phyloP scores from a whole-genome alignment of 2,329 filamentous ascomycete species.

The Fusarium transvaalense region DNA sequence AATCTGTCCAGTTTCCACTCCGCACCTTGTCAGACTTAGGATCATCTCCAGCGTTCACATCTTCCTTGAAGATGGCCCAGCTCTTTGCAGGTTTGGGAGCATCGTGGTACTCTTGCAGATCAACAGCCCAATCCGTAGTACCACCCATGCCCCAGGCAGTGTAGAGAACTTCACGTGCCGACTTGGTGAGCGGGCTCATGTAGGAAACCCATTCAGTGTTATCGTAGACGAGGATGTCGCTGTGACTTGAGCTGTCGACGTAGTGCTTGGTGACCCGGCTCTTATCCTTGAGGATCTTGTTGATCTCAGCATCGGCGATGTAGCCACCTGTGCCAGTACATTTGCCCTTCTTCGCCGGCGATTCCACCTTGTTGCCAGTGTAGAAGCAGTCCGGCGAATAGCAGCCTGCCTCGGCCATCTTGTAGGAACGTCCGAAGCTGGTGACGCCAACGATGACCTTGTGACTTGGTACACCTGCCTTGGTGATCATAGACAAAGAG shows the following conservation, averaged over 20 bases:
- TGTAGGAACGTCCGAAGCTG: background rate
- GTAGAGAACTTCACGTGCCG: background rate
- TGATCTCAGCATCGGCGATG: constrained; percentile 2
- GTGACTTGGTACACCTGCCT: background rate
- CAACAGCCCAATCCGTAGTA: constrained; percentile 5
- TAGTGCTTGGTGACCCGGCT: constrained; percentile 1
- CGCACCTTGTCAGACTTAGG: constrained; percentile 8
- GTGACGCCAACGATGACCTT: constrained; percentile 7
- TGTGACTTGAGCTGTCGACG: constrained; percentile 1
- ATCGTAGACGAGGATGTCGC: constrained; percentile 1
- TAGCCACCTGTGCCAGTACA: background rate
- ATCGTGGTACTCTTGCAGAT: background rate
- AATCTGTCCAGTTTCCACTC: background rate
- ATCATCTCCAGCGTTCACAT: fast-evolving
- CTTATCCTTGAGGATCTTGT: constrained; percentile 1
- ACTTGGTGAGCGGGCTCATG: constrained; percentile 1
- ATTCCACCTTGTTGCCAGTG: background rate
- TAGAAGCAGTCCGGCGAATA: background rate
- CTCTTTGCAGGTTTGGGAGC: background rate
- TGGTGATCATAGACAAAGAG: constrained; percentile 1
- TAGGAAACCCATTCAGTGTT: constrained; percentile 1
- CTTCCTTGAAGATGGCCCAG: background rate
- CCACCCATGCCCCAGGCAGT: background rate
- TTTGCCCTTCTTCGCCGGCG: background rate
- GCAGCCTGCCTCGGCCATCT: background rate